phyloP scores from a whole-genome alignment of 176 grass and related monocot species.

The Typha latifolia region DNA sequence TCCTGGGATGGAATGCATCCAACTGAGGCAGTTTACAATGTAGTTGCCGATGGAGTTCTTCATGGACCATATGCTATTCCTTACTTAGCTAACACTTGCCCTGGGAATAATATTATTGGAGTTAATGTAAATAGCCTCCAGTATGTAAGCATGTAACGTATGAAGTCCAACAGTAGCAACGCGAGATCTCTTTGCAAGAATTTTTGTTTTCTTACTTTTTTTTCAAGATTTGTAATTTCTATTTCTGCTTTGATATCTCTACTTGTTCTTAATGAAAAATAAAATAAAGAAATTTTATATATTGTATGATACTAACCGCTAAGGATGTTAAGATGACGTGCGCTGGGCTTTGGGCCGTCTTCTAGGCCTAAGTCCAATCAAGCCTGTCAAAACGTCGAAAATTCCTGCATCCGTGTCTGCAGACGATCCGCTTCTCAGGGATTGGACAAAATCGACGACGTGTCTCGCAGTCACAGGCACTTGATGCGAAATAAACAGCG shows the following conservation, averaged over 20 bases:
- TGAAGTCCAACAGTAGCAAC: too few relatives aligned
- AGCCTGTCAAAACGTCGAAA: neutral
- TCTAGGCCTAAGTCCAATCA: neutral
- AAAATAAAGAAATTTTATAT: too few relatives aligned
- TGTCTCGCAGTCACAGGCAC: too few relatives aligned
- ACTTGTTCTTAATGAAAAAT: too few relatives aligned
- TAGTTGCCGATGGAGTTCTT: slow-evolving; percentile 43
- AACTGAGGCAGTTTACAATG: slow-evolving; percentile 54
- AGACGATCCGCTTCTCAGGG: too few relatives aligned
- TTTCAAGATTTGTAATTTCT: too few relatives aligned
- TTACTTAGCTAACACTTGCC: slow-evolving; percentile 27
- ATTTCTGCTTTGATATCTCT: too few relatives aligned
- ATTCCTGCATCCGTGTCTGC: too few relatives aligned
- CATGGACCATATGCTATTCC: slow-evolving; percentile 31
- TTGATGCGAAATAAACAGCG: too few relatives aligned
- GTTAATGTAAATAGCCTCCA: neutral
- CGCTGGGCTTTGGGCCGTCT: neutral
- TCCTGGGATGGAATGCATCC: slow-evolving; percentile 57
- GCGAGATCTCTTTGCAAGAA: neutral
- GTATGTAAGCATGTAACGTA: neutral
- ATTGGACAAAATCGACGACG: too few relatives aligned
- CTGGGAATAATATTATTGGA: neutral
- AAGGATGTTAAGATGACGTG: too few relatives aligned
- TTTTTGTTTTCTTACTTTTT: neutral
- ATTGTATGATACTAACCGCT: too few relatives aligned